Percentiles rank a stretch among this genome's conserved stretches.
Evolutionary conservation across 1,284 basidiomycete species (phyloP).

Genomic region (Schizophyllum commune): DNA sequence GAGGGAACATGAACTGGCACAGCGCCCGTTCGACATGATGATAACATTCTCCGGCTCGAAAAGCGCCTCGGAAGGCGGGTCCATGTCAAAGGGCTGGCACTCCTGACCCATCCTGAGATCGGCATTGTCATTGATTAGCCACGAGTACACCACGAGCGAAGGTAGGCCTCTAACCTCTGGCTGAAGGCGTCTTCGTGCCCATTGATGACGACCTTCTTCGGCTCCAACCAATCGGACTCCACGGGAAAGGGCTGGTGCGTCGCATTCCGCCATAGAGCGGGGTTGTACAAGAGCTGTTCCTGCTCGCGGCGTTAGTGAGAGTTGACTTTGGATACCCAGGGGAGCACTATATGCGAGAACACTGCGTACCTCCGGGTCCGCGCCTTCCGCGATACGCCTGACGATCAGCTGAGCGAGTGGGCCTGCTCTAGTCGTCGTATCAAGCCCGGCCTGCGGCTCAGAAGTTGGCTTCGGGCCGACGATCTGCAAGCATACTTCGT

Average conservation of each 20-base stretch:
- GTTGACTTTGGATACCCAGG: too few relatives aligned
- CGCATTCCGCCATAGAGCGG: slow-evolving; percentile 42
- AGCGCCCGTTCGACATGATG: slow-evolving; percentile 18
- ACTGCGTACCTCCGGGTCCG: slow-evolving; percentile 30
- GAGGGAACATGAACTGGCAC: slow-evolving; percentile 51
- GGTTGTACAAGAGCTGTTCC: slow-evolving; percentile 39
- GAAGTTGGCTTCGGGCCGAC: slow-evolving; percentile 45
- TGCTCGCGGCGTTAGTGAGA: too few relatives aligned
- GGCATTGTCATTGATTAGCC: not conserved
- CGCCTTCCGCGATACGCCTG: slow-evolving; percentile 32
- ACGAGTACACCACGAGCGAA: not conserved
- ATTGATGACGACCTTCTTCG: slow-evolving; percentile 36
- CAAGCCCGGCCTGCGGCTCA: slow-evolving; percentile 49
- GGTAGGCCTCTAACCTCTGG: not conserved
- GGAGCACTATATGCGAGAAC: too few relatives aligned
- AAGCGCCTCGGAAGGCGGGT: slow-evolving; percentile 35
- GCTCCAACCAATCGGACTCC: slow-evolving; percentile 38
- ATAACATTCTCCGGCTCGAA: slow-evolving; percentile 21
- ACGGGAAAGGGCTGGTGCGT: slow-evolving; percentile 37
- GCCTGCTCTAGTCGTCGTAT: slow-evolving; percentile 42
- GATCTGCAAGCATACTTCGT: slow-evolving; percentile 31
- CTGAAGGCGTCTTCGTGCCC: slow-evolving; percentile 28
- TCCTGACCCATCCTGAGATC: slow-evolving; percentile 45
- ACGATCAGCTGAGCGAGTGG: slow-evolving; percentile 45
- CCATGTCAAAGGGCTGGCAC: slow-evolving; percentile 44